A percentile compares a stretch with the other conserved stretches of the same genome.
These are phyloP conservation scores for Diplogelasinospora grovesii DNA, from an alignment of 495 filamentous ascomycete genomes.

Conservation along the genomic window DNA sequence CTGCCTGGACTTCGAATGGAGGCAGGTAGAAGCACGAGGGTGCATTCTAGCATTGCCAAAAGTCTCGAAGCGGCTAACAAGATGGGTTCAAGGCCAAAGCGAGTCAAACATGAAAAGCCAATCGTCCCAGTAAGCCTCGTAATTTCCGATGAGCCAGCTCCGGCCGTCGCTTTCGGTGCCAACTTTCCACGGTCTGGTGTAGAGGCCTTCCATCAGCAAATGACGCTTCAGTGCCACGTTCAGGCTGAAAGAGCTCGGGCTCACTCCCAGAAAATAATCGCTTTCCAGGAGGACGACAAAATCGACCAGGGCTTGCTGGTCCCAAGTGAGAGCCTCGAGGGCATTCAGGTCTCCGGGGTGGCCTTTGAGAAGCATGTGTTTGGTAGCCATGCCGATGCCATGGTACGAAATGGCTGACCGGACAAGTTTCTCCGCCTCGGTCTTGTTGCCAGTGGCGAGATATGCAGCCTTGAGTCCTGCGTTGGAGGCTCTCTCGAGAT, in stretches of 20 bases:
- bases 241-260: constrained; percentile 40
- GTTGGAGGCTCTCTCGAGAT: constrained; percentile 22
- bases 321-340: constrained; percentile 34
- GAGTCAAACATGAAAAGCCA: constrained; percentile 44
- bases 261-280: constrained; percentile 38
- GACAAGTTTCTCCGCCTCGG: constrained; percentile 28
- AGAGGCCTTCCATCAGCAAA: constrained; percentile 28
- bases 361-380: constrained; percentile 26
- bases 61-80: too few species aligned
- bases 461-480: constrained; percentile 29
- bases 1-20: too few species aligned
- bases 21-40: too few species aligned
- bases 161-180: constrained; percentile 33
- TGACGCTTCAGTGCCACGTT: constrained; percentile 38
- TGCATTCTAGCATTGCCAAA: too few species aligned
- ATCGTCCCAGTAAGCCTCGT: constrained; percentile 37
- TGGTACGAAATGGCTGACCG: constrained; percentile 1
- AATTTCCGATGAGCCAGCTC: constrained; percentile 37
- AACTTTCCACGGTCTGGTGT: constrained; percentile 36
- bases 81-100: constrained; percentile 38
- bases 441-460: constrained; percentile 35
- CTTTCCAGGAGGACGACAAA: constrained; percentile 32
- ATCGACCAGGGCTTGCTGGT: constrained; percentile 39
- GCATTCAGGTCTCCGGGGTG: constrained; percentile 18
- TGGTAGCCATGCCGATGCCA: constrained; percentile 26